Percentiles rank a stretch among this genome's conserved stretches.
Conservation (phyloP, 2,329 filamentous ascomycete species). For the Nemania serpens region DNA sequence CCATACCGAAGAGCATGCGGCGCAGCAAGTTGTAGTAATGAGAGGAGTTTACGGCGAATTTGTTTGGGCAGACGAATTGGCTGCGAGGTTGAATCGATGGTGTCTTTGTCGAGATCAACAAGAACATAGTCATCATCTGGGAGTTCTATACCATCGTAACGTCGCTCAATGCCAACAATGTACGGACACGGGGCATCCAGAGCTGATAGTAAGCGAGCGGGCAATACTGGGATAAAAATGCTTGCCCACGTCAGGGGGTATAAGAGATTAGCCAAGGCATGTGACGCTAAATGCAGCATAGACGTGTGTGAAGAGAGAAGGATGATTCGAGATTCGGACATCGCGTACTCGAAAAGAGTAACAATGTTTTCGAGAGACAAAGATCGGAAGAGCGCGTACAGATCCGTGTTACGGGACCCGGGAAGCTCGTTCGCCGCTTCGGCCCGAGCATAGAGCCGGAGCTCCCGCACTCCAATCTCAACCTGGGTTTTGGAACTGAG, state of each 20-base stretch:
- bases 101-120: constrained; percentile 90
- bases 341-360: constrained; percentile 87
- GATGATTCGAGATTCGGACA: constrained; percentile 94
- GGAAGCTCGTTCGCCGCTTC: constrained; percentile 93
- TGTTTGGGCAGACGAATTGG: constrained; percentile 84
- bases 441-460: constrained; percentile 89
- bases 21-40: constrained; percentile 85
- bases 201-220: constrained; percentile 83
- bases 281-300: constrained; percentile 92
- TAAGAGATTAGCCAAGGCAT: constrained; percentile 81
- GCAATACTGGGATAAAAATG: constrained; percentile 90
- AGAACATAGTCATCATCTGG: constrained; percentile 96
- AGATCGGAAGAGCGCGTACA: constrained; percentile 90
- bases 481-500: constrained; percentile 95
- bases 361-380: constrained; percentile 92
- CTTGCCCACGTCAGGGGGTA: constrained; percentile 94
- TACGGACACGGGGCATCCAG: constrained; percentile 96
- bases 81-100: constrained; percentile 80
- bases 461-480: constrained; percentile 84
- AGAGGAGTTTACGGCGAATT: constrained; percentile 85
- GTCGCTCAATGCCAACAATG: constrained; percentile 91
- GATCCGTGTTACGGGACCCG: constrained; percentile 85
- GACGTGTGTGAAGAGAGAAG: constrained; percentile 93
- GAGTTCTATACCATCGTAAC: constrained; percentile 83
- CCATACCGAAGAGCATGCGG: constrained; percentile 88